These are phyloP conservation scores for Geotrichum klebahnii DNA, from an alignment of 1,139 yeast species.

Conservation along the genomic window DNA sequence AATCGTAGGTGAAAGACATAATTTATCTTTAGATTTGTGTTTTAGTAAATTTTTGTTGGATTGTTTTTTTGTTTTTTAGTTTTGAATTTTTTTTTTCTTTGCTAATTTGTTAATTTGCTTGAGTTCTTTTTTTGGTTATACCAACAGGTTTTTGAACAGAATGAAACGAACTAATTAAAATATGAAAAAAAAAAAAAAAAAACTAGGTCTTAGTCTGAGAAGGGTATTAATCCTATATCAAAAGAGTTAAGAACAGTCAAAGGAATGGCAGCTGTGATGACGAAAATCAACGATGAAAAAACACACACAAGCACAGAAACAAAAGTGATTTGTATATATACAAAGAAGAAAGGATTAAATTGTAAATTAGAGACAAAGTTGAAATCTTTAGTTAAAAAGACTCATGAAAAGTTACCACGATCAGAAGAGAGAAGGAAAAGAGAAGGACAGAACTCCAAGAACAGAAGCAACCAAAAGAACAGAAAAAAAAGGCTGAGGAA, in stretches of 20 bases:
- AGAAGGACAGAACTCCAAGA: background rate
- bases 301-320: conserved; percentile 1
- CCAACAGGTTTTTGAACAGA: background rate
- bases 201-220: background rate
- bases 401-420: conserved; percentile 5
- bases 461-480: background rate
- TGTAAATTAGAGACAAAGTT: background rate
- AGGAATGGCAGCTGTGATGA: too few relatives aligned
- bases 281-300: background rate
- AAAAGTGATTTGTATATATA: conserved; percentile 1
- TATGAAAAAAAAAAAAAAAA: background rate
- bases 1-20: conserved; percentile 15
- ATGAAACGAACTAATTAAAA: background rate
- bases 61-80: background rate
- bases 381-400: conserved; percentile 6
- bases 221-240: too few relatives aligned
- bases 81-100: background rate
- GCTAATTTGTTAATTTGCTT: background rate
- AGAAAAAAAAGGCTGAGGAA: background rate
- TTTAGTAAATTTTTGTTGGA: background rate
- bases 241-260: too few relatives aligned
- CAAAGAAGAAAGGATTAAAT: conserved; percentile 2
- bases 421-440: background rate
- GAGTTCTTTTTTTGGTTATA: background rate
- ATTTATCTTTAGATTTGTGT: conserved; percentile 3